Evolutionary conservation across 1,139 yeast species (phyloP).

Genomic region (Suhomyces bokatorum): DNA sequence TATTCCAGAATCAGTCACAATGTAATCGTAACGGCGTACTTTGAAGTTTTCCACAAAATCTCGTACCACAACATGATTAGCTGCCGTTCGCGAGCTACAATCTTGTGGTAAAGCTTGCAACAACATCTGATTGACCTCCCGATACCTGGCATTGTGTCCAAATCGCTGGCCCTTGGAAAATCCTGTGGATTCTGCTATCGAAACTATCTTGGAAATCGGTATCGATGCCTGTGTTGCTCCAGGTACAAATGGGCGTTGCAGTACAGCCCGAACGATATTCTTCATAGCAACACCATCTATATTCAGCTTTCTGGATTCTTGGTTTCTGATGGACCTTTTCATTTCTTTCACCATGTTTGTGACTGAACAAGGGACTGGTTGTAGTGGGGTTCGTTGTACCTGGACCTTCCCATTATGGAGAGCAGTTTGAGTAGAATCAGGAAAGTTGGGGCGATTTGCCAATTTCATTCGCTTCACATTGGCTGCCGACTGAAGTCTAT

Average conservation of each 20-base stretch:
- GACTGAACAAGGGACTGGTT: neutral
- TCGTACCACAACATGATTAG: neutral
- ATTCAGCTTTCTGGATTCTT: neutral
- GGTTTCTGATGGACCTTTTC: neutral
- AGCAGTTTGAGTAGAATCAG: neutral
- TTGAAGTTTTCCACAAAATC: constrained; percentile 25
- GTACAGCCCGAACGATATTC: neutral
- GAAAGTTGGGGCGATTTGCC: constrained; percentile 14
- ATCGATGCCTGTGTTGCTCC: constrained; percentile 1
- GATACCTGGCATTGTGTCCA: constrained; percentile 8
- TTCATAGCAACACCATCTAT: neutral
- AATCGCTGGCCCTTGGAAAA: constrained; percentile 2
- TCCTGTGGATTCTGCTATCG: neutral
- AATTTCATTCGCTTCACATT: constrained; percentile 20
- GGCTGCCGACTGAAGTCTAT: constrained; percentile 16
- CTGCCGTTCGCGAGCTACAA: neutral
- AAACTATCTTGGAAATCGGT: constrained; percentile 6
- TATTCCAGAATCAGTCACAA: constrained; percentile 13
- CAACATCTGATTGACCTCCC: constrained; percentile 2
- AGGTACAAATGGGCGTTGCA: neutral
- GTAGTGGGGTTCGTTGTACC: constrained; percentile 4
- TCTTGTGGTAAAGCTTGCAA: constrained; percentile 1
- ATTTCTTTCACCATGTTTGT: neutral
- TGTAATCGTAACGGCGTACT: constrained; percentile 22
- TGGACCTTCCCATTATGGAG: neutral